Conservation (phyloP, 768 basidiomycete species). For the Pulveroboletus sp. region DNA sequence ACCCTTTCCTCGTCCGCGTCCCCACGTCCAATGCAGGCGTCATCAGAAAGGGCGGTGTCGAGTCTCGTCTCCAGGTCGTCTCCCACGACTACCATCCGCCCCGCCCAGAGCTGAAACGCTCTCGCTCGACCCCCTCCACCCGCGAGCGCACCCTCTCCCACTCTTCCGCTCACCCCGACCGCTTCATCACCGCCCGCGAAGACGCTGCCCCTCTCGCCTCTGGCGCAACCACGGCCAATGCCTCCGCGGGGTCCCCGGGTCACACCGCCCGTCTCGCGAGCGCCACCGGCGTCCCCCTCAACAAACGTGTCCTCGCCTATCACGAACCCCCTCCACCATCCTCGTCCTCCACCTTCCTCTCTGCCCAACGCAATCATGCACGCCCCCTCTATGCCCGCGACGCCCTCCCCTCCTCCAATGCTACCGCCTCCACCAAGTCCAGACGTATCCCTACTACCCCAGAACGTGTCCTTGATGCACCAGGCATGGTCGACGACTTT, state of each 20-base stretch:
- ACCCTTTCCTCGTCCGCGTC: constrained; percentile 58
- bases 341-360: constrained; percentile 69
- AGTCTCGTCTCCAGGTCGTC: constrained; percentile 73
- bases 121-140: constrained; percentile 67
- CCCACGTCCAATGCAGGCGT: constrained; percentile 64
- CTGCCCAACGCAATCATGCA: constrained; percentile 73
- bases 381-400: constrained; percentile 72
- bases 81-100: constrained; percentile 73
- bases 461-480: constrained; percentile 93
- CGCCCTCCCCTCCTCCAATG: constrained; percentile 58
- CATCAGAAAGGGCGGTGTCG: constrained; percentile 72
- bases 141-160: constrained; percentile 34
- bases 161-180: constrained; percentile 50
- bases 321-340: constrained; percentile 81
- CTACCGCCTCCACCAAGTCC: constrained; percentile 61
- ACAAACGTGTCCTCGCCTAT: constrained; percentile 82
- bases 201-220: constrained; percentile 56
- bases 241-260: constrained; percentile 60
- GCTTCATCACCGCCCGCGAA: constrained; percentile 66
- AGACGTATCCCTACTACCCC: constrained; percentile 84
- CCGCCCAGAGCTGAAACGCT: constrained; percentile 59
- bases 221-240: constrained; percentile 41
- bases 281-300: constrained; percentile 71
- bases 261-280: constrained; percentile 76
- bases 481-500: constrained; percentile 91